Evolutionary conservation across 352 stramenopile species (phyloP).

Genomic region (Pythium coloratum): DNA sequence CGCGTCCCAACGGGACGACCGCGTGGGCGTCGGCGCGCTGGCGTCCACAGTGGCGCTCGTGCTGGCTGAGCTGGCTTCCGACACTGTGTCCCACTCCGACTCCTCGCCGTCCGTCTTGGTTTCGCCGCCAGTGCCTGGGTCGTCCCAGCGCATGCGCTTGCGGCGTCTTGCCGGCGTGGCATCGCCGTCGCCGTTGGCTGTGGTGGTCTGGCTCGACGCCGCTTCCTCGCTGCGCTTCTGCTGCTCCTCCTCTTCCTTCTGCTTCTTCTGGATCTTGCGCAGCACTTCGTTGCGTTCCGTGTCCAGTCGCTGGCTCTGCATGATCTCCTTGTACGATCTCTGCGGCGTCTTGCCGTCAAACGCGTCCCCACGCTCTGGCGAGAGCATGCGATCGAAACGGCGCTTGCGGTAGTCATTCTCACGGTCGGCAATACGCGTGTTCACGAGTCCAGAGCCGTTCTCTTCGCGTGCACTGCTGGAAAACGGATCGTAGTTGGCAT

Average conservation of each 20-base stretch:
- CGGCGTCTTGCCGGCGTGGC: constrained; percentile 47
- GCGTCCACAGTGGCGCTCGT: constrained; percentile 28
- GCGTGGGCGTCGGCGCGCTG: constrained; percentile 47
- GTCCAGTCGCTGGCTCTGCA: constrained; percentile 89
- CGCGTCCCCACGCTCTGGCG: constrained; percentile 88
- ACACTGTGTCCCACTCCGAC: constrained; percentile 79
- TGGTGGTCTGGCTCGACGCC: constrained; percentile 3
- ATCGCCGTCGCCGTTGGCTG: constrained; percentile 22
- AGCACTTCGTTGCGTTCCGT: constrained; percentile 86
- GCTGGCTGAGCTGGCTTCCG: constrained; percentile 39
- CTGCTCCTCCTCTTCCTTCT: constrained; percentile 59
- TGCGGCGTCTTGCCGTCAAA: constrained; percentile 86
- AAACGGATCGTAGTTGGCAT: constrained; percentile 91
- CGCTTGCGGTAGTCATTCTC: constrained; percentile 92
- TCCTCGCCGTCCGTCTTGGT: constrained; percentile 63
- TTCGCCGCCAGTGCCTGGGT: constrained; percentile 38
- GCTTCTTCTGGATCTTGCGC: constrained; percentile 86
- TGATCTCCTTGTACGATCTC: constrained; percentile 88
- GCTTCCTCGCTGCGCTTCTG: constrained; percentile 34
- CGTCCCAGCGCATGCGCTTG: constrained; percentile 88
- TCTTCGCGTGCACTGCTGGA: constrained; percentile 58
- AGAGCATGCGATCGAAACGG: constrained; percentile 88
- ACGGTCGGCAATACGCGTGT: constrained; percentile 93
- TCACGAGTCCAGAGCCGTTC: constrained; percentile 91
- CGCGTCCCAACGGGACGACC: constrained; percentile 78